phyloP scores from a whole-genome alignment of 257 asterid species.

The Cynanchum wilfordii region DNA sequence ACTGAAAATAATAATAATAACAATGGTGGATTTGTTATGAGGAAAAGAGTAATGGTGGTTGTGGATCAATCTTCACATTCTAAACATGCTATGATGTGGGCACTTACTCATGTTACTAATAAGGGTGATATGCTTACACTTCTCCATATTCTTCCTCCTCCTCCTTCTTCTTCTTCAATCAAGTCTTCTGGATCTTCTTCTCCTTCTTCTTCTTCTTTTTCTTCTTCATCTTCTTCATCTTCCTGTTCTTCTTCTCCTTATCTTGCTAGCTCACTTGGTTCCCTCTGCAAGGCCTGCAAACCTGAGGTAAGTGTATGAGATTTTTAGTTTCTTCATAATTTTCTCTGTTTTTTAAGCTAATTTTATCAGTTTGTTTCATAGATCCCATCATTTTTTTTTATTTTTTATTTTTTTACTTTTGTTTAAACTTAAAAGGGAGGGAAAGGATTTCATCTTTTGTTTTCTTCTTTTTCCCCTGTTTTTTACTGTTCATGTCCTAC shows the following conservation, averaged over 20 bases:
- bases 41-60: slow-evolving; percentile 90
- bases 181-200: slow-evolving; percentile 33
- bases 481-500: neutral
- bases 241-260: slow-evolving; percentile 37
- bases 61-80: slow-evolving; percentile 69
- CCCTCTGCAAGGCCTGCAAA: slow-evolving; percentile 81
- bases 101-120: slow-evolving; percentile 74
- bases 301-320: slow-evolving; percentile 54
- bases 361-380: neutral
- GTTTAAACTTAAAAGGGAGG: neutral
- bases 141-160: slow-evolving; percentile 56
- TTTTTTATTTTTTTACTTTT: no score
- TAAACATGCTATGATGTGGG: slow-evolving; percentile 95
- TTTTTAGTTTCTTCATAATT: neutral
- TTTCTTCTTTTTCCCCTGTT: no score
- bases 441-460: neutral
- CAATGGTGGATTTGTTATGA: slow-evolving; percentile 38
- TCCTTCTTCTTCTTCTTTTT: slow-evolving; percentile 14
- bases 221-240: slow-evolving; percentile 22
- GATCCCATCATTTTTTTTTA: slow-evolving; percentile 11
- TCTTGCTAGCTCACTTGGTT: slow-evolving; percentile 66
- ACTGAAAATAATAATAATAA: neutral
- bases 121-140: slow-evolving; percentile 78
- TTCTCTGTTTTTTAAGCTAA: neutral
- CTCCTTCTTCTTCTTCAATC: slow-evolving; percentile 6